These are phyloP conservation scores for Blastobotrys persicus DNA, from an alignment of 1,139 yeast genomes.

Conservation along the genomic window DNA sequence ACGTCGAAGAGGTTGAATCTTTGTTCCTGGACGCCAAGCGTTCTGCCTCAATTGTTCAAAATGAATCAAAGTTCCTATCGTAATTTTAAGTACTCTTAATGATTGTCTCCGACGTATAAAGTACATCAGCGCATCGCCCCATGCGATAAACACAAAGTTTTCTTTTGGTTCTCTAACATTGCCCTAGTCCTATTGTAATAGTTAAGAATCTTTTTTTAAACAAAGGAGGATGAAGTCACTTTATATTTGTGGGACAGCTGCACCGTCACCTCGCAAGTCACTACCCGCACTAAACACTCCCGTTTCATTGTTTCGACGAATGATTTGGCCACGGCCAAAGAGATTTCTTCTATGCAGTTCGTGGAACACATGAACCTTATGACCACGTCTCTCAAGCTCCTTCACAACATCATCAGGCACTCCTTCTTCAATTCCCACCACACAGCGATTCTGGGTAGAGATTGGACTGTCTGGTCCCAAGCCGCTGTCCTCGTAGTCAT, in stretches of 20 bases:
- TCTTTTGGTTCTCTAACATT: too few species aligned
- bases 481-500: slow-evolving; percentile 49
- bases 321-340: slow-evolving; percentile 77
- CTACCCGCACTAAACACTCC: slow-evolving; percentile 69
- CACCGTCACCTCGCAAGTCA: slow-evolving; percentile 80
- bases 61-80: slow-evolving; percentile 29
- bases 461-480: slow-evolving; percentile 69
- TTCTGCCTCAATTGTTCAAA: slow-evolving; percentile 72
- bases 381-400: slow-evolving; percentile 55
- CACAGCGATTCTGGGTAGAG: slow-evolving; percentile 49
- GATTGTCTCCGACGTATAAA: too few species aligned
- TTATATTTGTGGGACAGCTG: slow-evolving; percentile 51
- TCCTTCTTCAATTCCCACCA: slow-evolving; percentile 68
- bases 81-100: slow-evolving; percentile 16
- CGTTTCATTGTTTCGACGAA: slow-evolving; percentile 35
- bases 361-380: slow-evolving; percentile 46
- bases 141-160: too few species aligned
- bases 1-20: slow-evolving; percentile 81
- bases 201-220: too few species aligned
- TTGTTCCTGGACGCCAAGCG: slow-evolving; percentile 88
- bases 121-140: too few species aligned
- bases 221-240: too few species aligned
- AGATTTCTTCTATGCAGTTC: slow-evolving; percentile 46
- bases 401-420: slow-evolving; percentile 45
- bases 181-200: too few species aligned